Evolutionary conservation across 805 yeast species (phyloP).

Genomic region (Soucietia sequanensis): DNA sequence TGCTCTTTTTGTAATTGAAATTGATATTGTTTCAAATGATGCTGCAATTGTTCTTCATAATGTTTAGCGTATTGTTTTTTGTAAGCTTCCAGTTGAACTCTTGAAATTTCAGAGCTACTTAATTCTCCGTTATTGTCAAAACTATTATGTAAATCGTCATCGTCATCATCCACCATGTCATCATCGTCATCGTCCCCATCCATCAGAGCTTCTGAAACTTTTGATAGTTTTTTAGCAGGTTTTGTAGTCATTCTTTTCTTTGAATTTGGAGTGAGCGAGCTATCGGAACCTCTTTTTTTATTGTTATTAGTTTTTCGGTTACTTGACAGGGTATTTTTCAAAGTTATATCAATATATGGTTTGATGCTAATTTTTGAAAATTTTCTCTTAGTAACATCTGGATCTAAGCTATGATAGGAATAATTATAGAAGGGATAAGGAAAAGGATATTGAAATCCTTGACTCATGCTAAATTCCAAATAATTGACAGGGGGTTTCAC

Average conservation of each 20-base stretch:
- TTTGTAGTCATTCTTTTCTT: neutral
- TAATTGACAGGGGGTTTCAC: constrained; percentile 41
- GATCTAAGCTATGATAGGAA: constrained; percentile 38
- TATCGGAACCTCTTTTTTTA: too few relatives aligned
- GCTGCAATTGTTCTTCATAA: too few relatives aligned
- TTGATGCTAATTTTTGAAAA: constrained; percentile 23
- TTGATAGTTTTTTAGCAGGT: too few relatives aligned
- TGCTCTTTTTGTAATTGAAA: neutral
- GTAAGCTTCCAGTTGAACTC: too few relatives aligned
- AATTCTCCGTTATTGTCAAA: too few relatives aligned
- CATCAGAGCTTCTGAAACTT: too few relatives aligned
- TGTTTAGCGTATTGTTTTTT: too few relatives aligned
- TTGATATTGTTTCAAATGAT: neutral
- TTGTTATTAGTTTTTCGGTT: too few relatives aligned
- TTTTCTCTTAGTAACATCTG: constrained; percentile 24
- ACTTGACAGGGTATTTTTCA: constrained; percentile 23
- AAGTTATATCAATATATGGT: constrained; percentile 37
- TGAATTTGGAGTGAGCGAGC: too few relatives aligned
- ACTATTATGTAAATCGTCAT: neutral
- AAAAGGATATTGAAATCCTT: constrained; percentile 43
- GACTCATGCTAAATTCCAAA: constrained; percentile 31
- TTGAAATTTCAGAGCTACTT: too few relatives aligned
- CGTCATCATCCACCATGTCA: constrained; percentile 9
- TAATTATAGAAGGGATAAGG: constrained; percentile 47
- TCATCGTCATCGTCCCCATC: constrained; percentile 8